Base-by-base conservation (phyloP, 805 yeast species). In the Cyberlindnera sargentensis region DNA sequence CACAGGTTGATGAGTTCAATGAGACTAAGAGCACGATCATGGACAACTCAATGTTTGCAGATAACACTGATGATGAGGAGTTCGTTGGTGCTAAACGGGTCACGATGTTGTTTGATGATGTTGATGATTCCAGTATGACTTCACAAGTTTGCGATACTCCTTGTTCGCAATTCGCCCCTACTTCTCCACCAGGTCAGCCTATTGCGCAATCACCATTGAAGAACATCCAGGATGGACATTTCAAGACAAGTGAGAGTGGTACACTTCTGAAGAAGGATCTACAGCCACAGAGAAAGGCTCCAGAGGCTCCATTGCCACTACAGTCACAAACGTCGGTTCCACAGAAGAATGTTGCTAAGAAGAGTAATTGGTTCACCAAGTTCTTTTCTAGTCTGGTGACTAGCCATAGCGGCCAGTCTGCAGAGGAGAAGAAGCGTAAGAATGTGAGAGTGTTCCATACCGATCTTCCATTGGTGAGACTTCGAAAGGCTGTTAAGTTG, bases 361-460 rank as follows among this genome's bases (percentile, higher is more conserved):
- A 61, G 35, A 56, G 58, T 37, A 62, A 60, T 42, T 62, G 66
- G 66, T 68, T 70, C 46, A 67, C 75, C 3, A 63, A 63, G 41
- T 59, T 68, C 34, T 64, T 71, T 6, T 40, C 52, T 10, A 55
- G 58, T 30, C 45, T 60, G 42, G 49, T 55, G 28, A 49, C 55
- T 4, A 26, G 41, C n/a, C 8, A 41, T 43, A 51, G 31, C 45
- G 45, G 40, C 9, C 36, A 32, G 10, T 29, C 50, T 47, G 36
- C 50, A 34, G 46, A 27, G 15, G 37, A 31, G 7, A 36, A 49
- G 48, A 39, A 51, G 40, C 49, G 26, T 27, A 29, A 26, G 8
- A 34, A 33, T 3, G 29, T 36, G 6, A 50, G 46, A 36, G 36
- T 40, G 3, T 57, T 51, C 43, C 40, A 44, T 6, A 40, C 52